Evolutionary conservation across 768 basidiomycete species (phyloP), one percentile per base, ranked within the genome.

Genomic region (Rhizopogon vinicolor): DNA sequence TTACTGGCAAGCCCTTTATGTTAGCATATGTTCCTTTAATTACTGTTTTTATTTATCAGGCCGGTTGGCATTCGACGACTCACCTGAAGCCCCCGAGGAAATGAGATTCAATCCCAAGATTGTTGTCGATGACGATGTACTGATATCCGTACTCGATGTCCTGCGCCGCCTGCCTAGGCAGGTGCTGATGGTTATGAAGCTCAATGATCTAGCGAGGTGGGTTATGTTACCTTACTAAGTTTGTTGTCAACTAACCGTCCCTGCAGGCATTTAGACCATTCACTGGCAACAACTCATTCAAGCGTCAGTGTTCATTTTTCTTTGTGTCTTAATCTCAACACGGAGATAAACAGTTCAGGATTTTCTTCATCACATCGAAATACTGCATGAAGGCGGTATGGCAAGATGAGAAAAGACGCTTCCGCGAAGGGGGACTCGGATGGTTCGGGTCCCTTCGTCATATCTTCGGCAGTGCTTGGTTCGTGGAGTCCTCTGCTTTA

Each of bases 341-440:
- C 44, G 7, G 9, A 50, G 13, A 43, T 58, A 41, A 29, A 31
- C 67, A 91, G 79, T 78, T 86, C 55, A 88, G 96, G 18, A 85
- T 98, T 65, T 98, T 98, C 69, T 67, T 98, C 33, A 88, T 98
- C 55, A 89, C 89, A 14, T 94, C 93, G 7, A 87, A 90, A 64
- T 96, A 91, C 71, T 97, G 95, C 66, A 78, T 84, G 50, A 77
- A 75, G 10, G 88, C 91, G 7, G 84, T 91, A 3, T 92, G 90
- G 90, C 75, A 79, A 51, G 86, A 88, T 61, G 86, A 93, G 53
- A 73, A 72, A 62, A 69, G 70, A 44, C 75, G 74, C 28, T 79
- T 89, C 71, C 72, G 75, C 41, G 70, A 72, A 31, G 71, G 72
- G 31, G 85, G 86, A 2, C 67, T 86, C 16, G 72, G 41, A 59